Evolutionary conservation across 345 rosid genomes (phyloP).

Genomic region (Arabis alpina): DNA sequence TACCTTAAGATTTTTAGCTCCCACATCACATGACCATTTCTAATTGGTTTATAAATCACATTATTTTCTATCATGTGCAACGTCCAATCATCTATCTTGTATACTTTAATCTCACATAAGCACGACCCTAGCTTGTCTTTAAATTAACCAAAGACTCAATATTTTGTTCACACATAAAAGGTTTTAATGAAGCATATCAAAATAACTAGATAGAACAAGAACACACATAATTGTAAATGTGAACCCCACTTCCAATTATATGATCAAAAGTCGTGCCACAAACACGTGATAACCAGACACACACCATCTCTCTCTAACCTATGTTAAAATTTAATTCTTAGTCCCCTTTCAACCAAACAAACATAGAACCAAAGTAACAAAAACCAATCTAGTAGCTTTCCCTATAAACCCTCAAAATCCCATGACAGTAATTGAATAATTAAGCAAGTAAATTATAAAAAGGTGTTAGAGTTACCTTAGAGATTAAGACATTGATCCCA

Average conservation of each 20-base stretch:
- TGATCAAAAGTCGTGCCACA: conserved; percentile 41
- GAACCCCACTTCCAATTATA: conserved; percentile 44
- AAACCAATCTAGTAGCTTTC: conserved; percentile 31
- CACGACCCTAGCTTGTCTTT: conserved; percentile 28
- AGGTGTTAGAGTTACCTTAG: conserved; percentile 58
- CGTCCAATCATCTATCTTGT: conserved; percentile 9
- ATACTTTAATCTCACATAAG: neutral
- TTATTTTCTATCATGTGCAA: conserved; percentile 27
- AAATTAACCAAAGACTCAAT: neutral
- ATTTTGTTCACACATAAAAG: conserved; percentile 16
- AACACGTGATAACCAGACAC: conserved; percentile 41
- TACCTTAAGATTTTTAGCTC: conserved; percentile 36
- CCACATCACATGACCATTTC: conserved; percentile 42
- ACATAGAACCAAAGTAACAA: conserved; percentile 7
- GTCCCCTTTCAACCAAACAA: conserved; percentile 38
- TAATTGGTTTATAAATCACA: conserved; percentile 26
- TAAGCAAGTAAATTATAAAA: too few species aligned
- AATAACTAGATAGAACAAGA: conserved; percentile 24
- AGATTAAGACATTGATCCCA: conserved; percentile 90
- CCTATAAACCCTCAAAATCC: neutral
- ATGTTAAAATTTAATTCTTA: conserved; percentile 34
- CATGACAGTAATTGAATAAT: too few species aligned
- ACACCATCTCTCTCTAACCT: conserved; percentile 23
- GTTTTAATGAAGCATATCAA: conserved; percentile 14
- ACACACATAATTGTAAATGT: conserved; percentile 18